Percentiles rank a stretch among this genome's conserved stretches.
These are phyloP conservation scores for Podila epigama DNA, from an alignment of 192 early-diverging fungal species.

Conservation along the genomic window DNA sequence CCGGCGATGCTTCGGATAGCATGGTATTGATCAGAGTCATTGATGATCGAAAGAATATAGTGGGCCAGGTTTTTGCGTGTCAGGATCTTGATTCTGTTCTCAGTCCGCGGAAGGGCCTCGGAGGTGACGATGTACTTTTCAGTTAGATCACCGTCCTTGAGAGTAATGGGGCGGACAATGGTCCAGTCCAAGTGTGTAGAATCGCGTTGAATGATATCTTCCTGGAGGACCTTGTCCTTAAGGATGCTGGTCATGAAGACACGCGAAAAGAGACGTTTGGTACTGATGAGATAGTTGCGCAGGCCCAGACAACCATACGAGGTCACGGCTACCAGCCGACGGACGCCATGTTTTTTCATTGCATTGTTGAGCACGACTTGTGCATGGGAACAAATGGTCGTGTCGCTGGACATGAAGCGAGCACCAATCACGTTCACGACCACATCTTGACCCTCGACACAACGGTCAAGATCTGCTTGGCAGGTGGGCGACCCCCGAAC, in stretches of 20 bases:
- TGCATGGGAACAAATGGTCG: slow-evolving; percentile 39
- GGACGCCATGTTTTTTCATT: slow-evolving; percentile 46
- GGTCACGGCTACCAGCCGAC: slow-evolving; percentile 43
- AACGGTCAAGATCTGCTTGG: slow-evolving; percentile 41
- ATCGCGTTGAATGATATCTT: slow-evolving; percentile 43
- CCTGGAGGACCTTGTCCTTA: slow-evolving; percentile 49
- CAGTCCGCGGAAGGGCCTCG: slow-evolving; percentile 16
- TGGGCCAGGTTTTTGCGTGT: slow-evolving; percentile 41
- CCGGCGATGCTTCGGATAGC: slow-evolving; percentile 40
- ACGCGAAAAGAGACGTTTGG: slow-evolving; percentile 32
- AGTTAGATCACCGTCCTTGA: slow-evolving; percentile 41
- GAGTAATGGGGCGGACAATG: slow-evolving; percentile 45
- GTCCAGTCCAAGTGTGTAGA: slow-evolving; percentile 47
- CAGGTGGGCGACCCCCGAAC: slow-evolving; percentile 43
- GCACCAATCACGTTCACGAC: slow-evolving; percentile 51
- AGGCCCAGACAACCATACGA: slow-evolving; percentile 34
- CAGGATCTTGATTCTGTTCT: slow-evolving; percentile 31
- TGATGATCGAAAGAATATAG: slow-evolving; percentile 40
- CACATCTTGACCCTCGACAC: slow-evolving; percentile 52
- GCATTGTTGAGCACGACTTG: slow-evolving; percentile 44
- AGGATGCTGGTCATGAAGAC: slow-evolving; percentile 46
- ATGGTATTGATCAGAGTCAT: slow-evolving; percentile 3
- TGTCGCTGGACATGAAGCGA: slow-evolving; percentile 28
- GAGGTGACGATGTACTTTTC: slow-evolving; percentile 31
- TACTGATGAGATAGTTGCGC: slow-evolving; percentile 45